Evolutionary conservation across 192 early-diverging fungal species (phyloP).

Genomic region (Coemansia sp.): DNA sequence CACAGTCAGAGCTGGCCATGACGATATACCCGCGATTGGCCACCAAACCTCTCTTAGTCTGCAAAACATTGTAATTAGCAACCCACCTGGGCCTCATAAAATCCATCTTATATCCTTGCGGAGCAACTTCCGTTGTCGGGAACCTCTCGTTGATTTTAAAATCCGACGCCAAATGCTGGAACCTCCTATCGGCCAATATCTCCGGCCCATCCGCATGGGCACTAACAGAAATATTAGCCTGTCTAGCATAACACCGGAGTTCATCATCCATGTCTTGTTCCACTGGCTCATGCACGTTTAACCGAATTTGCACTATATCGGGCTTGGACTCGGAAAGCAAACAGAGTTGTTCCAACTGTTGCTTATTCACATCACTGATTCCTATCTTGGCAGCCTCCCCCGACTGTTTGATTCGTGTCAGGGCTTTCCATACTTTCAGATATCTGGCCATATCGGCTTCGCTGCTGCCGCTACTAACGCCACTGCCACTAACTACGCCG

Average conservation of each 20-base stretch:
- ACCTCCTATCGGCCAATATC: conserved; percentile 39
- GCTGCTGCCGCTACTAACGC: not conserved
- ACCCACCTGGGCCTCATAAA: conserved; percentile 54
- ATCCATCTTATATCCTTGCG: conserved; percentile 48
- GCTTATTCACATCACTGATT: conserved; percentile 31
- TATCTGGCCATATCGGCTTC: conserved; percentile 38
- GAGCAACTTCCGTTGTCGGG: conserved; percentile 51
- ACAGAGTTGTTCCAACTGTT: conserved; percentile 36
- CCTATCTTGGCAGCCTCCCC: conserved; percentile 43
- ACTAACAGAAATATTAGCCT: conserved; percentile 26
- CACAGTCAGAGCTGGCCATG: conserved; percentile 55
- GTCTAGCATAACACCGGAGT: conserved; percentile 23
- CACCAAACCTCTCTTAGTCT: conserved; percentile 38
- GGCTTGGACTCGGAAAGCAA: conserved; percentile 23
- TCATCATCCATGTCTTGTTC: conserved; percentile 10
- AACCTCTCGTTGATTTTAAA: conserved; percentile 53
- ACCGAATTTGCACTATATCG: conserved; percentile 48
- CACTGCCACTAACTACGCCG: not conserved
- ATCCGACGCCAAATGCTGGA: conserved; percentile 43
- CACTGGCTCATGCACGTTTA: conserved; percentile 11
- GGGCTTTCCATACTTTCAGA: conserved; percentile 36
- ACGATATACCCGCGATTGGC: conserved; percentile 54
- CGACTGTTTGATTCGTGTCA: conserved; percentile 17
- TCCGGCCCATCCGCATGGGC: conserved; percentile 38
- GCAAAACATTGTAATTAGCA: conserved; percentile 44